Percentiles rank a stretch among this genome's conserved stretches.
phyloP scores from a whole-genome alignment of 1,284 basidiomycete species.

The Leccinum fallax region DNA sequence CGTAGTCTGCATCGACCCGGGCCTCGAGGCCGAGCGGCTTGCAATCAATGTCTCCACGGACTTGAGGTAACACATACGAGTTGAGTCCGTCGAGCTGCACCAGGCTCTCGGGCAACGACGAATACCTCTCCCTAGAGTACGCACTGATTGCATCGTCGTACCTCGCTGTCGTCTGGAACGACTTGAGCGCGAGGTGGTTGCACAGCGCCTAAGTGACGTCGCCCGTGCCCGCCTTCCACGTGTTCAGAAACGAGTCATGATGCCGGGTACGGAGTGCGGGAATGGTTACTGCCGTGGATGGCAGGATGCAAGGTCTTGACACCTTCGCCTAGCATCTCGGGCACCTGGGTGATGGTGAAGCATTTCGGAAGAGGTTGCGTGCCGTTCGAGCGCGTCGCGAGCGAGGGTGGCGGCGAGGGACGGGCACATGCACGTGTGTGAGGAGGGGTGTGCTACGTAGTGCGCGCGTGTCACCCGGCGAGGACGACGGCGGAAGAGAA shows the following conservation, averaged over 20 bases:
- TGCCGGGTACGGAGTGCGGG: constrained; percentile 62
- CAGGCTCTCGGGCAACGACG: constrained; percentile 74
- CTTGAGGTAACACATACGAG: constrained; percentile 77
- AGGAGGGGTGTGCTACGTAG: too few species aligned
- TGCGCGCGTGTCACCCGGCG: too few species aligned
- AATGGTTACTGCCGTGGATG: constrained; percentile 84
- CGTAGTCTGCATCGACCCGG: too few species aligned
- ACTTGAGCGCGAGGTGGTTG: constrained; percentile 90
- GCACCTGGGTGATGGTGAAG: constrained; percentile 96
- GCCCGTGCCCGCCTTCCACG: constrained; percentile 67
- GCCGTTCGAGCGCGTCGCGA: too few species aligned
- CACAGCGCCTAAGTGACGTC: constrained; percentile 73
- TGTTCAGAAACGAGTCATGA: constrained; percentile 82
- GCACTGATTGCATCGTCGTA: constrained; percentile 97
- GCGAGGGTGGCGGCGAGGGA: too few species aligned
- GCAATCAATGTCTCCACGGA: too few species aligned
- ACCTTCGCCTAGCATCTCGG: constrained; percentile 99
- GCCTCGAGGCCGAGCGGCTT: too few species aligned
- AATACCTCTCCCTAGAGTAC: constrained; percentile 97
- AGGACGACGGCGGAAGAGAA: too few species aligned
- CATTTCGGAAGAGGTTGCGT: constrained; percentile 67
- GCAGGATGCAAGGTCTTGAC: constrained; percentile 99
- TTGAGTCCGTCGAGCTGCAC: constrained; percentile 96
- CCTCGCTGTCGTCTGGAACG: constrained; percentile 93
- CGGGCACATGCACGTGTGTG: too few species aligned